Conservation (phyloP, 2,329 filamentous ascomycete species). For the Akanthomyces uredinophilus region DNA sequence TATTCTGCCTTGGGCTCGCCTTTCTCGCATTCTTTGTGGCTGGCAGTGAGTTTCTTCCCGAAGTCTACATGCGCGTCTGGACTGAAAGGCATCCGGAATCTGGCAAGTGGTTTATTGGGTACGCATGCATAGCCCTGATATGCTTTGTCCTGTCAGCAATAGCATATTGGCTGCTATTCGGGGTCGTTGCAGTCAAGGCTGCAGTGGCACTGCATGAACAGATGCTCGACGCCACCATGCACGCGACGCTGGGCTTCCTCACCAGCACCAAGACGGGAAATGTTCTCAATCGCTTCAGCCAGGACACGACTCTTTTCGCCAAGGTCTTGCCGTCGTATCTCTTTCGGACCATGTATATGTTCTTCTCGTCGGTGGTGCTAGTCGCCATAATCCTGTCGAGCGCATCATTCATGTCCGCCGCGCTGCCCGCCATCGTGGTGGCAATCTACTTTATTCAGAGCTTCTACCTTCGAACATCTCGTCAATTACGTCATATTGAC, state of each 20-base stretch:
- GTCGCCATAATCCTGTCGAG: not conserved
- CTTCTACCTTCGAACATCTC: conserved; percentile 7
- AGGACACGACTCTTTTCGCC: not conserved
- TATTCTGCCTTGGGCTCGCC: not conserved
- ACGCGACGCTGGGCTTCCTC: not conserved
- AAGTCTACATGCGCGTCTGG: not conserved
- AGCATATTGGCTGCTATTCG: not conserved
- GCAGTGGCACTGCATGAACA: not conserved
- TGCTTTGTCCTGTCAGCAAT: not conserved
- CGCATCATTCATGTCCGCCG: not conserved
- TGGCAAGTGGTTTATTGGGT: not conserved
- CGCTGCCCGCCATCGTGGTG: not conserved
- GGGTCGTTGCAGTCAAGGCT: not conserved
- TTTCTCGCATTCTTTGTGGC: not conserved
- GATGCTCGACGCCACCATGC: not conserved
- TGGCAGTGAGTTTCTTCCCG: not conserved
- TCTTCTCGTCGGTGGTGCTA: not conserved
- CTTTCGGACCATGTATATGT: not conserved
- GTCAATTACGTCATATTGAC: conserved; percentile 1
- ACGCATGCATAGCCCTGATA: not conserved
- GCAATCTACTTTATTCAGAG: not conserved
- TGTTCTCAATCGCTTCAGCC: conserved; percentile 2
- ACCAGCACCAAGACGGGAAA: not conserved
- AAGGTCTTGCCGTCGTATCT: not conserved
- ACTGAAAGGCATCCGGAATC: not conserved